phyloP scores from a whole-genome alignment of 2,329 filamentous ascomycete genomes.

The Aspergillus sp. region DNA sequence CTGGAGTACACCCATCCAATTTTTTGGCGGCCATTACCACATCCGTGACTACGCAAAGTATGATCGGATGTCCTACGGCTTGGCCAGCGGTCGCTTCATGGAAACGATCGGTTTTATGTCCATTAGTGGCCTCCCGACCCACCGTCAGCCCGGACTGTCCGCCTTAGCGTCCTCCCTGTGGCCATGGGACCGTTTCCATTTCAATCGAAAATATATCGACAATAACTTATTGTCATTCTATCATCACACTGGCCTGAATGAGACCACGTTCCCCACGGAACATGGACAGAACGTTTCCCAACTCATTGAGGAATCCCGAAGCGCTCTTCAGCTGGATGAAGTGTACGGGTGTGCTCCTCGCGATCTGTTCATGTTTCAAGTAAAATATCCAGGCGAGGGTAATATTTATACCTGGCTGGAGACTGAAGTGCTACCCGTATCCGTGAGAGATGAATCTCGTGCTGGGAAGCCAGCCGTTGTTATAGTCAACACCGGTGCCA shows the following conservation, averaged over 20 bases:
- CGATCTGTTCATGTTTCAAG: slow-evolving; percentile 78
- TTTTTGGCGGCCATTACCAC: slow-evolving; percentile 89
- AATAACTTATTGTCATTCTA: slow-evolving; percentile 86
- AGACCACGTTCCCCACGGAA: slow-evolving; percentile 72
- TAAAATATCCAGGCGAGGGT: slow-evolving; percentile 68
- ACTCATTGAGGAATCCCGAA: slow-evolving; percentile 69
- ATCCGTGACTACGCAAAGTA: slow-evolving; percentile 82
- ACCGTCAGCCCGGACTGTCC: slow-evolving; percentile 32
- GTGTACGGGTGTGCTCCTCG: slow-evolving; percentile 80
- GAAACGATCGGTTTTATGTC: slow-evolving; percentile 96
- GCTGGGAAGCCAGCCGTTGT: slow-evolving; percentile 64
- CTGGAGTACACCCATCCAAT: slow-evolving; percentile 81
- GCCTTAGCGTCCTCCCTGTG: slow-evolving; percentile 37
- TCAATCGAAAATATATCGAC: slow-evolving; percentile 84
- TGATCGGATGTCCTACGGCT: slow-evolving; percentile 73
- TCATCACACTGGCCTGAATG: slow-evolving; percentile 74
- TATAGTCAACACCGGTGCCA: slow-evolving; percentile 83
- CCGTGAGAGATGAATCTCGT: slow-evolving; percentile 60
- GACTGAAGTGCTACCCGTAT: slow-evolving; percentile 69
- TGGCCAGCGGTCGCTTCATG: slow-evolving; percentile 89
- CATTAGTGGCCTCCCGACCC: slow-evolving; percentile 64
- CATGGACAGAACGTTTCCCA: slow-evolving; percentile 71
- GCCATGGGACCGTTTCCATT: slow-evolving; percentile 44
- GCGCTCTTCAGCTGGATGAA: slow-evolving; percentile 70
- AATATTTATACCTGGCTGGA: slow-evolving; percentile 84